phyloP scores from a whole-genome alignment of 768 basidiomycete genomes.

The Lactifluus hygrophoroides region DNA sequence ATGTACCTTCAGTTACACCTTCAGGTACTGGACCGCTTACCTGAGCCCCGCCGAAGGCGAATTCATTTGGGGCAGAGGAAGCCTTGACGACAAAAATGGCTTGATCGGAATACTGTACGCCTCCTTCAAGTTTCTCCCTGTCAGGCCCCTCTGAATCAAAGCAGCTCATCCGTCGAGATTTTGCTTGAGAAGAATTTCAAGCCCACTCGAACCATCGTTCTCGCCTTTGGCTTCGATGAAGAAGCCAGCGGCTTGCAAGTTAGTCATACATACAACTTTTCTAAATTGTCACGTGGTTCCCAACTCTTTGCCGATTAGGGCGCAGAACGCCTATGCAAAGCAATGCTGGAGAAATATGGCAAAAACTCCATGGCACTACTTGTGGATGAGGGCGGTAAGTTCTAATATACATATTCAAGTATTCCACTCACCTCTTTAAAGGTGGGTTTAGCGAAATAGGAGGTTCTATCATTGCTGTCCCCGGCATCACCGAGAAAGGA shows the following conservation, averaged over 20 bases:
- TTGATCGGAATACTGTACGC: slow-evolving; percentile 28
- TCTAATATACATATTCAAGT: neutral
- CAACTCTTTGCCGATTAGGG: slow-evolving; percentile 34
- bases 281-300: neutral
- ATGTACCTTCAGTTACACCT: neutral
- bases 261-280: neutral
- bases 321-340: slow-evolving; percentile 38
- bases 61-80: slow-evolving; percentile 30
- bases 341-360: slow-evolving; percentile 57
- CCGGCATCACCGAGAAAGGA: slow-evolving; percentile 70
- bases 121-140: no score
- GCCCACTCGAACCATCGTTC: slow-evolving; percentile 28
- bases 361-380: slow-evolving; percentile 64
- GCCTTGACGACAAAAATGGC: slow-evolving; percentile 30
- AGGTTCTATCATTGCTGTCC: slow-evolving; percentile 49
- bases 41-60: slow-evolving; percentile 17
- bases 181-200: slow-evolving; percentile 32
- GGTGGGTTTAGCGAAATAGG: slow-evolving; percentile 44
- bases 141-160: no score
- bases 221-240: slow-evolving; percentile 36
- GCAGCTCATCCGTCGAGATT: slow-evolving; percentile 31
- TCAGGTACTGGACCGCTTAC: neutral
- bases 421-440: slow-evolving; percentile 15
- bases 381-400: slow-evolving; percentile 80
- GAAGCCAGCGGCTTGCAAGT: slow-evolving; percentile 28